phyloP scores from a whole-genome alignment of 2,329 filamentous ascomycete genomes.

The Diaporthe amygdali region DNA sequence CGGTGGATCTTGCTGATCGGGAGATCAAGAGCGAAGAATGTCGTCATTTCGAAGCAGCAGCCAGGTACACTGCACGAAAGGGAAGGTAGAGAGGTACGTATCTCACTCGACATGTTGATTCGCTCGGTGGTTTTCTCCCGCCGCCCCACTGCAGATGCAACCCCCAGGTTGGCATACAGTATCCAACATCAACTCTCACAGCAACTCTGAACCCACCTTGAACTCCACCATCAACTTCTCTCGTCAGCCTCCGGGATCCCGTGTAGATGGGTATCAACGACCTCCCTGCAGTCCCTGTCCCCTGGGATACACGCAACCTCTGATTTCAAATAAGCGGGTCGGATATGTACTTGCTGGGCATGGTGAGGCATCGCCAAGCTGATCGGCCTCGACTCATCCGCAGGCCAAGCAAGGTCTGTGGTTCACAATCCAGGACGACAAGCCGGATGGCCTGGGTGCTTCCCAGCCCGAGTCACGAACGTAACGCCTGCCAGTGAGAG shows the following conservation, averaged over 20 bases:
- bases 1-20: background rate
- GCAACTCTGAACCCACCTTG: background rate
- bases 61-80: background rate
- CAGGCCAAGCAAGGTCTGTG: constrained; percentile 9
- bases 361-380: constrained; percentile 13
- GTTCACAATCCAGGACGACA: background rate
- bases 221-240: background rate
- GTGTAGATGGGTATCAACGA: background rate
- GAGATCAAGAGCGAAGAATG: background rate
- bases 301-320: background rate
- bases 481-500: background rate
- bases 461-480: background rate
- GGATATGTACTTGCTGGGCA: background rate
- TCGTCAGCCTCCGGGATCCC: background rate
- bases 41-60: background rate
- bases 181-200: background rate
- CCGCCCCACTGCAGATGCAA: background rate
- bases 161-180: background rate
- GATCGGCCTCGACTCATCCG: constrained; percentile 14
- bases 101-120: background rate
- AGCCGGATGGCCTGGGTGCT: constrained; percentile 7
- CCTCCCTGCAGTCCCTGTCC: background rate
- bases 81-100: background rate
- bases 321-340: constrained; percentile 8
- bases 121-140: background rate